Evolutionary conservation across 371 early-diverging fungal genomes (phyloP), one percentile per base, ranked within the genome.

Genomic region (Polyrhizophydium stewartii): DNA sequence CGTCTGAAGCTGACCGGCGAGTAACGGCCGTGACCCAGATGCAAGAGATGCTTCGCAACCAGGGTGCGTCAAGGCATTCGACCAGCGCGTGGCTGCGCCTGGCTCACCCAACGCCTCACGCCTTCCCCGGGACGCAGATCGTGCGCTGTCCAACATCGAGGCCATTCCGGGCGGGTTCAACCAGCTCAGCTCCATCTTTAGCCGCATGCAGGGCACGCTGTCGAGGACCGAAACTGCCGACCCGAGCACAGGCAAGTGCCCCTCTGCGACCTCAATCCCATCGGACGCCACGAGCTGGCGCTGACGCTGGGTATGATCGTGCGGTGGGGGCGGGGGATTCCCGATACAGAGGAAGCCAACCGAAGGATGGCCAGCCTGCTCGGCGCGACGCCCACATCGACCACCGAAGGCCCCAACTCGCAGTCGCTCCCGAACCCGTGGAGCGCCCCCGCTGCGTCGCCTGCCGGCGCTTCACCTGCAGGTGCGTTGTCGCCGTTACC

Each of bases 1-100:
- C 17, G 16, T 38, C 16, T 9, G 24, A 28, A 19, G 24, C 40
- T 51, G 35, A 35, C 28, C 24, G 21, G 27, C 37, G 17, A 60
- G 13, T 31, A 5, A 12, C 16, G 25, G n/a, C 16, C 40, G 9
- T 13, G 13, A 12, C 32, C 22, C 38, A 49, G 56, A 70, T 70
- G 69, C 72, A 78, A 37, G 74, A 75, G 58, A 75, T 78, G 76
- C 68, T 75, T 74, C 31, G 79, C 40, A 74, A 72, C 52, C 71
- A 72, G 25, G 71, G 71, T 64, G 21, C 12, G 55, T 55, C 5
- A 3, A 13, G 17, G 38, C 19, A 19, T n/a, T 12, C 31, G 38
- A 0, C 24, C 22, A 22, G 21, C 21, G 3, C 43, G n/a, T n/a
- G n/a, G n/a, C n/a, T n/a, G n/a, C n/a, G n/a, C n/a, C n/a, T n/a